phyloP scores from a whole-genome alignment of 495 filamentous ascomycete genomes.

The Xylaria flabelliformis region DNA sequence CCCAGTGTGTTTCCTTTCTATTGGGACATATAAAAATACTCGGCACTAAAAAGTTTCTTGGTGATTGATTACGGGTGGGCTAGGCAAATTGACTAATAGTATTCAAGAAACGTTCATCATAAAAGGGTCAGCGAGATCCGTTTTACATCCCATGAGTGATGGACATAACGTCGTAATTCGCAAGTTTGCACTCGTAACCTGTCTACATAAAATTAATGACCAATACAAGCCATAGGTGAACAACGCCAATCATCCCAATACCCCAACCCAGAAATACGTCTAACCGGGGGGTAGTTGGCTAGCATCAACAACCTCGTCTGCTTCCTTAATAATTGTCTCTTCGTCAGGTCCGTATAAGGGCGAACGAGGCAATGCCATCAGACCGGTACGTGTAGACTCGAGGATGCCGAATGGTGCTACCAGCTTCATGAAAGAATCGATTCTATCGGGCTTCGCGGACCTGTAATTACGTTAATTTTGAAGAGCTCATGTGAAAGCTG shows the following conservation, averaged over 20 bases:
- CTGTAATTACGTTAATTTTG: slow-evolving; percentile 51
- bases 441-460: slow-evolving; percentile 89
- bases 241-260: slow-evolving; percentile 35
- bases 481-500: not conserved
- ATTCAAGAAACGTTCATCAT: not conserved
- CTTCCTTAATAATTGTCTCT: slow-evolving; percentile 80
- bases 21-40: not conserved
- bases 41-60: not conserved
- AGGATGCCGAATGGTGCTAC: slow-evolving; percentile 95
- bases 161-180: slow-evolving; percentile 9
- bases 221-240: slow-evolving; percentile 31
- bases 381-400: slow-evolving; percentile 89
- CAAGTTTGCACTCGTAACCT: slow-evolving; percentile 32
- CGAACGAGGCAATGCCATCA: slow-evolving; percentile 95
- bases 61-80: too few relatives aligned
- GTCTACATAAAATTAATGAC: slow-evolving; percentile 30
- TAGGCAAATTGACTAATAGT: not conserved
- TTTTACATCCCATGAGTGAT: not conserved
- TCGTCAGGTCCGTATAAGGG: slow-evolving; percentile 78
- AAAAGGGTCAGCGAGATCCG: not conserved
- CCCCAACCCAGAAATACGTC: slow-evolving; percentile 28
- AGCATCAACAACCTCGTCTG: slow-evolving; percentile 88
- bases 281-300: slow-evolving; percentile 94
- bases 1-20: not conserved
- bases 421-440: slow-evolving; percentile 97